These are phyloP conservation scores for Pugionium dolabratum DNA, from an alignment of 345 rosid genomes.

Conservation along the genomic window DNA sequence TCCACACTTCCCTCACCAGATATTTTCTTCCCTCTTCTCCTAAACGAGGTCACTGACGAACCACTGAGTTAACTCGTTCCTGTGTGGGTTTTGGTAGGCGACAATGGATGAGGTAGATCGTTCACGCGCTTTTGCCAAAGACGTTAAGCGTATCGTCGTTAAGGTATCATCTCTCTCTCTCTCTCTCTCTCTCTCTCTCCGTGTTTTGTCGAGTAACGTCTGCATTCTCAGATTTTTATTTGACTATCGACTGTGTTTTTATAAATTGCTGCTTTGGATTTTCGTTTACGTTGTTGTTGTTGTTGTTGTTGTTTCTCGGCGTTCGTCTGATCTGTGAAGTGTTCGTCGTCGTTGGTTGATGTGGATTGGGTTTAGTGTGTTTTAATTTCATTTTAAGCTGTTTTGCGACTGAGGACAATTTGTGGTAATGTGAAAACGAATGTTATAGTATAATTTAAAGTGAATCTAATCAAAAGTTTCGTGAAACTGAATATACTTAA, in stretches of 20 bases:
- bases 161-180: constrained; percentile 50
- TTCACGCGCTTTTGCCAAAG: constrained; percentile 73
- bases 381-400: neutral
- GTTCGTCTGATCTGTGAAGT: constrained; percentile 31
- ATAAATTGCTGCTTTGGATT: neutral
- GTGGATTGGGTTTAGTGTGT: constrained; percentile 18
- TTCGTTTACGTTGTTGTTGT: neutral
- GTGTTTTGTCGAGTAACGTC: neutral
- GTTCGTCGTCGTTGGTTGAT: constrained; percentile 21
- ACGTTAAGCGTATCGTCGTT: constrained; percentile 87
- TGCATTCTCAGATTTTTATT: constrained; percentile 31
- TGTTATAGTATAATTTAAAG: neutral
- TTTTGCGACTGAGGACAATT: neutral
- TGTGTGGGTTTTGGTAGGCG: constrained; percentile 12
- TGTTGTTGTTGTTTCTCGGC: constrained; percentile 10
- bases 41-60: constrained; percentile 12
- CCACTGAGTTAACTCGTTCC: constrained; percentile 36
- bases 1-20: constrained; percentile 36
- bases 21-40: neutral
- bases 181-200: neutral
- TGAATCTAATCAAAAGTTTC: constrained; percentile 13
- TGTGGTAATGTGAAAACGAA: neutral
- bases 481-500: constrained; percentile 25
- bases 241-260: neutral
- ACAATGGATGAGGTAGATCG: constrained; percentile 52